Base-by-base conservation (phyloP, 768 basidiomycete genomes). In the Coprinopsis marcescibilis region DNA sequence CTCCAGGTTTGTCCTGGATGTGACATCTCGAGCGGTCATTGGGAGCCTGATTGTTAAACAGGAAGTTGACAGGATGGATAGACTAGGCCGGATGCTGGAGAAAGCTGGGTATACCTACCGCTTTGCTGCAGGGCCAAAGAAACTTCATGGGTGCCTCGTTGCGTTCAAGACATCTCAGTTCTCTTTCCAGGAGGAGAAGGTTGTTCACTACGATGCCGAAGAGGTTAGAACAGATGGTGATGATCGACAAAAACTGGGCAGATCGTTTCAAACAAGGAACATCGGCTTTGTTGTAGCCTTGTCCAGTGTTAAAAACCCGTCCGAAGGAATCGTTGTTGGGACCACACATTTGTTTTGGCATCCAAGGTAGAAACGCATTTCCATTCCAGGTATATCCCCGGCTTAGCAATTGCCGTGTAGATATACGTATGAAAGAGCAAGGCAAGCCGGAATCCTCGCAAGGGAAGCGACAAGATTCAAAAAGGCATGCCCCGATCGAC, bases 321-420 rank as follows among this genome's bases (percentile, higher is more conserved):
- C 58, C 5, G 65, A 69, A 30, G 89, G 92, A 3, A 62, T 90
- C 26, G 66, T 95, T 32, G 67, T 94, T 12, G 89, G 81, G 2
- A 96, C 94, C 1, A 93, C 93, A 0, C 94, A 97, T 67, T 69
- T 95, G 19, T 97, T 96, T 63, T 97, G 94, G 94, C 92, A 95
- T 65, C 92, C 92, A 4, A 77, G 75, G 82, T 91, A 64, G 48
- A 77, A 8, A 52, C 25, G 34, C 32, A 39, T 26, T 35, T 21
- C 25, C 33, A 30, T 17, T 14, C 26, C 39, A 34, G 43, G 12
- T 15, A 33, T 40, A 36, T 46, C 1, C 55, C 52, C 43, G 56
- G n/a, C n/a, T n/a, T n/a, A n/a, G n/a, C n/a, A n/a, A 21, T 26
- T 70, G 15, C 42, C 6, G 42, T 27, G 1, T 25, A 77, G 84